Base-by-base conservation (phyloP, 2,329 filamentous ascomycete species). In the Trichoderma harzianum region DNA sequence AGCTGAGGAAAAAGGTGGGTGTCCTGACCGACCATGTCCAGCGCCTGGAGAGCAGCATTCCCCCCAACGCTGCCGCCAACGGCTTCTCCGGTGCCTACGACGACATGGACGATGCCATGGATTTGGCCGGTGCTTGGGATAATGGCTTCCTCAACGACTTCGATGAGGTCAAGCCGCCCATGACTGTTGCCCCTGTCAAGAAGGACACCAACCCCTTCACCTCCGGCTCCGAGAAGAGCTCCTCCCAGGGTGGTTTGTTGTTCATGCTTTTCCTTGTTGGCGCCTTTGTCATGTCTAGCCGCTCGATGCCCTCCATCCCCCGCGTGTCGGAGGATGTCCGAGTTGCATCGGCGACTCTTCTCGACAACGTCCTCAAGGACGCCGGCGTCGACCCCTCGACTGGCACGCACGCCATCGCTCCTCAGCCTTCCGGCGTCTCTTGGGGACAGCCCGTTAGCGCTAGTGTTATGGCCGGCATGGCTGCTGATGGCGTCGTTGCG, bases 181-280 rank as follows among this genome's bases (percentile, higher is more conserved):
- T 86, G 78, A 83, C 87, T 77, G 78, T 88, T 58, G 83, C 88
- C 21, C 80, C 86, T 12, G 43, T 47, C 77, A 89, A 89, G 84
- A 89, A 90, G 83, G 75, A 70, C 61, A 80, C 81, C 14, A 74
- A 70, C 63, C 75, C 74, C 51, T 58, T 75, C 70, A 81, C 86
- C 65, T 79, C 83, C 57, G 79, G 80, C 76, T 80, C 82, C 72
- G 89, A 92, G 74, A 91, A 91, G 83, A 84, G 88, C 72, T 87
- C 91, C 73, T 91, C 93, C 76, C 93, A 95, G 77, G 93, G 94
- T 66, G 89, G 93, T 78, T 84, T 98, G 77, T 87, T 98, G 81
- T 92, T 95, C 82, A 97, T 98, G 94, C 92, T 98, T 76, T 92
- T 99, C 79, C 92, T 99, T 69, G 95, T 97, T 75, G 96, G 96